Evolutionary conservation across 176 grass and related monocot genomes (phyloP), one percentile per base, ranked within the genome.

Genomic region (Panicum miliaceum): DNA sequence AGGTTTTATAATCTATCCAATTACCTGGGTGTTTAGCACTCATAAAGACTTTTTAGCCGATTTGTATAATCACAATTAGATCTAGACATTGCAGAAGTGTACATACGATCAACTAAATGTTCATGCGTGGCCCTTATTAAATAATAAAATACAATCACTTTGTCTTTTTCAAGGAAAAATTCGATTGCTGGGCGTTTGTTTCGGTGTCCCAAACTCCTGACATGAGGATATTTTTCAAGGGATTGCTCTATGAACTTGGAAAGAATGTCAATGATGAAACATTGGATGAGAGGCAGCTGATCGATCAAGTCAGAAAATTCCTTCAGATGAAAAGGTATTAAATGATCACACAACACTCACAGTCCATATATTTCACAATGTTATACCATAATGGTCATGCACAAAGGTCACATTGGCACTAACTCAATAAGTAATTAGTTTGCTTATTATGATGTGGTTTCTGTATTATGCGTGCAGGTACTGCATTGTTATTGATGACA

Each of bases 401-500:
- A 32, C 29, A 32, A 32, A 32, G 29, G 29, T 32, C 29, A 32
- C 2, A 32, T 32, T 32, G 29, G 29, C 29, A 32, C 29, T 32
- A 32, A 32, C 29, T 32, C 29, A 32, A 32, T 32, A 32, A 32
- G 29, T 32, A 32, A 32, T 32, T 32, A 32, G 29, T 32, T 32
- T 32, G 29, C 29, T 32, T 32, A 32, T 32, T 52, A 18, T 52
- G 16, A 15, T 2, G 15, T 38, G 8, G 16, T 7, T 3, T 36
- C 0, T 58, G 54, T 36, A 8, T 50, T 29, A n/a, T 42, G 3
- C 34, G 25, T 73, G 7, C 70, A 73, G 70, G 23, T 73, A 73
- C 7, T 73, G 6, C 15, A 32, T 50, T 51, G 70, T 73, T 34
- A 73, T 51, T 12, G 70, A 73, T 51, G 43, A 73, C 46, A 73